These are phyloP conservation scores for Heliamphora pulchella DNA, from an alignment of 179 eudicot genomes.

Conservation along the genomic window DNA sequence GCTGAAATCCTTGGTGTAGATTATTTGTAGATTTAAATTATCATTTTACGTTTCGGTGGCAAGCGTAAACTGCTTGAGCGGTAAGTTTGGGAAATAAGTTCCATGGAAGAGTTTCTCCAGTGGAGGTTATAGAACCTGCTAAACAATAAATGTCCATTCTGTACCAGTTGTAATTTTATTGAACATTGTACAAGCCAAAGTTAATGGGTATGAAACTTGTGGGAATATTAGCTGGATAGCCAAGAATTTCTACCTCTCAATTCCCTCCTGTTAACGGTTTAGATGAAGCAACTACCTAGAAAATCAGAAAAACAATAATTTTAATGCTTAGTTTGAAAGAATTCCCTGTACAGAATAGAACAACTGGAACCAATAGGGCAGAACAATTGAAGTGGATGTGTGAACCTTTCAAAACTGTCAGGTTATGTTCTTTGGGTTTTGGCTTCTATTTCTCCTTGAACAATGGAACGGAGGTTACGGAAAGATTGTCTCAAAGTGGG, in stretches of 20 bases:
- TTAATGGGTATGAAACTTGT: neutral
- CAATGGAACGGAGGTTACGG: no score
- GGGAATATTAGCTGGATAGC: neutral
- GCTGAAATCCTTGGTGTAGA: neutral
- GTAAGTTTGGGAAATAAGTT: neutral
- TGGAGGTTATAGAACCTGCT: conserved; percentile 6
- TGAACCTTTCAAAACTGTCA: no score
- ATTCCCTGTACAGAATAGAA: no score
- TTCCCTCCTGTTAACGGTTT: neutral
- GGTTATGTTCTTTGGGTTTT: no score
- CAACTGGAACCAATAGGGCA: no score
- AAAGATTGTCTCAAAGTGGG: neutral
- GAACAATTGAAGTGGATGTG: neutral
- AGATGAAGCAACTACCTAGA: neutral
- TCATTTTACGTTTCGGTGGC: neutral
- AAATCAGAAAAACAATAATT: neutral
- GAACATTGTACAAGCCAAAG: conserved; percentile 6
- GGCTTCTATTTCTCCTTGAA: no score
- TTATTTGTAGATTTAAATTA: neutral
- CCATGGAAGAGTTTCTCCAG: neutral
- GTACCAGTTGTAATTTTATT: conserved; percentile 3
- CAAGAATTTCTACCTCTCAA: neutral
- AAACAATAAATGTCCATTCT: conserved; percentile 4
- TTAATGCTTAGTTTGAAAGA: neutral
- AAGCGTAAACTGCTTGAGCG: no score